Conservation (phyloP, 1,139 yeast genomes). For the Yamadazyma conglobata region DNA sequence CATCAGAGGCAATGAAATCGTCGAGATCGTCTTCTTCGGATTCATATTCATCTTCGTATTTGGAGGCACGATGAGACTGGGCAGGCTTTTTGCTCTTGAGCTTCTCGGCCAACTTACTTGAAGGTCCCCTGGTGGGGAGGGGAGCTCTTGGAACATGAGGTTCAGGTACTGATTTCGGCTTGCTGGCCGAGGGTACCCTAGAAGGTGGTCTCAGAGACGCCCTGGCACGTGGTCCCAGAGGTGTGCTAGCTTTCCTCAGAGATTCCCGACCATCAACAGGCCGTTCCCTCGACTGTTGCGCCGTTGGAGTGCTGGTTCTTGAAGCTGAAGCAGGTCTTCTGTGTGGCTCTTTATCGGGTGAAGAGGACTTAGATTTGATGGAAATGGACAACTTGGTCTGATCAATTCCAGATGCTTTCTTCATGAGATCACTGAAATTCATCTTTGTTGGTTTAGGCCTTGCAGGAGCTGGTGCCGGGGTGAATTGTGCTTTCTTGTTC, state of each 20-base stretch:
- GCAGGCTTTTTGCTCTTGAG: constrained; percentile 15
- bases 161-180: not conserved
- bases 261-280: too few relatives aligned
- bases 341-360: constrained; percentile 22
- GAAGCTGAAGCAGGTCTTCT: too few relatives aligned
- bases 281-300: too few relatives aligned
- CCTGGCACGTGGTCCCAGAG: too few relatives aligned
- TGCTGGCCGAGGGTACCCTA: not conserved
- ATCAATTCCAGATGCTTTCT: constrained; percentile 60
- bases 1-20: constrained; percentile 57
- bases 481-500: constrained; percentile 2
- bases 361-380: constrained; percentile 29
- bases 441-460: constrained; percentile 39
- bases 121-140: constrained; percentile 23
- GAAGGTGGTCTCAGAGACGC: too few relatives aligned
- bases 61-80: constrained; percentile 3
- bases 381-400: constrained; percentile 37
- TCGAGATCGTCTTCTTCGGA: constrained; percentile 40
- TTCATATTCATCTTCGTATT: constrained; percentile 13
- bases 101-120: constrained; percentile 23
- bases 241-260: too few relatives aligned
- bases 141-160: too few relatives aligned
- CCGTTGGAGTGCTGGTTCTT: too few relatives aligned
- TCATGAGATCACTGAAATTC: constrained; percentile 66
- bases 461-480: constrained; percentile 5